Base-by-base conservation (phyloP, 306 rosid genomes). In the Clitoria ternatea region DNA sequence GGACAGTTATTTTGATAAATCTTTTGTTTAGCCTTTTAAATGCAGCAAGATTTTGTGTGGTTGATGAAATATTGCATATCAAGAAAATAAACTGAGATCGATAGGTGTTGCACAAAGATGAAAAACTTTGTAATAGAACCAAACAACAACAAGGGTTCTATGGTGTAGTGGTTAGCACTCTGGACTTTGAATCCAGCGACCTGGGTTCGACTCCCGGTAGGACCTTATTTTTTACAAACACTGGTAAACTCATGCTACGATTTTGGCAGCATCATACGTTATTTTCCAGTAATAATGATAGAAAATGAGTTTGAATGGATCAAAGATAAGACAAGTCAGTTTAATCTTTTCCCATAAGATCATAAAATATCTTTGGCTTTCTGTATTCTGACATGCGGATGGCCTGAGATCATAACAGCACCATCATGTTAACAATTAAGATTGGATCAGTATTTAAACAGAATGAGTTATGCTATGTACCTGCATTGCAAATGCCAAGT, bases 401-500 rank as follows among this genome's bases (percentile, higher is more conserved):
- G 17, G 79, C 88, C 97, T 90, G 75, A 64, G 59, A 81, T 49
- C 33, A 75, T 42, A 74, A 19, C 19, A 47, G 20, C 43, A 61
- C 14, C 66, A 63, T 6, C n/a, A 40, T 74, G 54, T 66, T 27
- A 49, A 61, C 39, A 17, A 29, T 42, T 61, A 3, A 42, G 0
- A 59, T 24, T 48, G 52, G 48, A 57, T 48, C 70, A 64, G 20
- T 7, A 24, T 49, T 36, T 0, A 19, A 10, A 48, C 19, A n/a
- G 1, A 30, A 30, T 54, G 13, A 32, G 30, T 1, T 30, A 14
- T 65, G 57, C 10, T 27, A 37, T 63, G 27, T 44, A 91, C 97
- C 91, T 88, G 93, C 94, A 82, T 70, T 61, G 94, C 92, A 76
- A n/a, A 81, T 44, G 97, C 94, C 36, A 93, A 75, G 81, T 82